Evolutionary conservation across 768 basidiomycete species (phyloP), one percentile per base, ranked within the genome.

Genomic region (Phlegmacium glaucopus): DNA sequence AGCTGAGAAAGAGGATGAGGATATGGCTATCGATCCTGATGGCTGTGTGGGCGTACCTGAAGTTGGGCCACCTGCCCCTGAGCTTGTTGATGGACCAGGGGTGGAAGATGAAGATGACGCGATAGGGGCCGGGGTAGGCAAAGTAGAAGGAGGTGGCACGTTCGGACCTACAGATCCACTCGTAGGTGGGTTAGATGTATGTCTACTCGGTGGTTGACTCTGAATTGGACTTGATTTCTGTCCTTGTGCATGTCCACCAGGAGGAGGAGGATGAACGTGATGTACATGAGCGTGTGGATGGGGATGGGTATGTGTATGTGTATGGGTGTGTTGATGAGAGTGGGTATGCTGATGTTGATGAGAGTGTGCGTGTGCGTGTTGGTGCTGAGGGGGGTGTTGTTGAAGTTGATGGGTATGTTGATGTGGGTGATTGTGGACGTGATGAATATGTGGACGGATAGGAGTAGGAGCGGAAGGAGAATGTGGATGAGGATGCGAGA

Each of bases 401-500:
- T 27, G 18, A 9, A 54, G 22, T 5, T 22, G 57, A 16, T 48
- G 47, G 9, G 34, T 42, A 35, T 42, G 43, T 4, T 39, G 47
- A 42, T 48, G 47, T 13, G 47, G 47, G 42, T 48, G 43, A 32
- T 12, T 15, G 26, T 56, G 51, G 47, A 48, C 16, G 50, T 38
- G 30, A 39, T 45, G 38, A 51, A 49, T 16, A 47, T 48, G 17
- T 54, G 42, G 27, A 45, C 36, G 16, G 32, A 34, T 13, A 25
- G 16, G 7, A 27, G 40, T 9, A 30, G 39, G 16, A 12, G 39
- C 16, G 48, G 35, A 8, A 15, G 22, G 26, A 41, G 30, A 17
- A 34, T 10, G 32, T 3, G 10, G 2, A 11, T 11, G n/a, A 34
- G 32, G 32, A 34, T 34, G 32, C 32, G 32, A 22, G 22, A 22